Evolutionary conservation across 495 filamentous ascomycete genomes (phyloP), one percentile per base, ranked within the genome.

Genomic region (Margaritispora aquatica): DNA sequence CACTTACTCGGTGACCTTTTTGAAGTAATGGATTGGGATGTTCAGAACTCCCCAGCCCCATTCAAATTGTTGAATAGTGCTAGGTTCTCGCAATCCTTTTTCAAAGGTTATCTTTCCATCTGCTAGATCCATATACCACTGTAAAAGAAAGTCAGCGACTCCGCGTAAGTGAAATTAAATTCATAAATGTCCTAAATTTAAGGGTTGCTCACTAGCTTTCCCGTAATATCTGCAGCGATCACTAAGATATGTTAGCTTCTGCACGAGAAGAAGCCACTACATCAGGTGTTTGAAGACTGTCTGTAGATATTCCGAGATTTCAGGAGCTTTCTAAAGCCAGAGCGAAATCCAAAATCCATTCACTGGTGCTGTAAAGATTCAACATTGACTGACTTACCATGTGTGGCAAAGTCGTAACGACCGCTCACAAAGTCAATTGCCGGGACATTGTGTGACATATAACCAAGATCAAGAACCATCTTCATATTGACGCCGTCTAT

Each of bases 351-450:
- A n/a, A n/a, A n/a, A n/a, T n/a, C n/a, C n/a, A n/a, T n/a, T n/a
- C n/a, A n/a, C n/a, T n/a, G n/a, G n/a, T n/a, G n/a, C n/a, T n/a
- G n/a, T n/a, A n/a, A n/a, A n/a, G n/a, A n/a, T n/a, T n/a, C n/a
- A n/a, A n/a, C n/a, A n/a, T n/a, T n/a, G n/a, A n/a, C n/a, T n/a
- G n/a, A n/a, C n/a, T n/a, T n/a, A n/a, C 97, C 76, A 77, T 84
- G 89, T 10, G 74, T 68, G 5, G 78, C 80, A 0, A 79, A 71
- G 1, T 88, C 91, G 13, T 80, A 71, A 9, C 78, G 71, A 63
- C 90, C 84, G 51, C 81, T 81, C 36, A 81, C 79, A 67, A 97
- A 97, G 11, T 82, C 75, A 17, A 97, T 74, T 31, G 77, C 84
- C 1, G 94, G 93, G 3, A 96, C 89, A 64, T 97, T 96, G 20